Evolutionary conservation across 2,329 filamentous ascomycete species (phyloP), one percentile per base, ranked within the genome.

Genomic region (Elsinoe australis): DNA sequence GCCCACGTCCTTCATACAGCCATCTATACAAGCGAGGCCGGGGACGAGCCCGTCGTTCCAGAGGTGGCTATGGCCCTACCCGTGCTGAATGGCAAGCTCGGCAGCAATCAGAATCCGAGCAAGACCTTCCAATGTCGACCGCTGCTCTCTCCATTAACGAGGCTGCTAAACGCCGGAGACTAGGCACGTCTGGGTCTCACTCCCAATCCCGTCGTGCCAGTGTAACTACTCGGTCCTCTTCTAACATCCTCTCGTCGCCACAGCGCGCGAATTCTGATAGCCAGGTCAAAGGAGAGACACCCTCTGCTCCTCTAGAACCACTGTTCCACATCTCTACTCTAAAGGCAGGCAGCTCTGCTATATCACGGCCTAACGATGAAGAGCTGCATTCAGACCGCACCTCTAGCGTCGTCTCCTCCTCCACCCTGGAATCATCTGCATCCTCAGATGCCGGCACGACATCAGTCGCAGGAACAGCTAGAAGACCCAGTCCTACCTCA

Each of bases 1-100:
- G 62, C 28, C 58, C 61, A 8, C 52, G 62, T 29, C 62, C 62
- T 5, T 58, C 55, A 15, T 65, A 64, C 50, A 61, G 53, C 38
- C 56, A 59, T 7, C 6, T 28, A 24, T 63, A 26, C 3, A 42
- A 44, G 15, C 47, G 49, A 32, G 35, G 44, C 8, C 48, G 36
- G 22, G 26, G 39, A 12, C 34, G 51, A 26, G 34, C 47, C 6
- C 38, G 31, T 32, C 10, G n/a, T 3, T 21, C 39, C 26, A 29
- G 33, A 15, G n/a, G n/a, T n/a, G n/a, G n/a, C n/a, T n/a, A n/a
- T 18, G 41, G 26, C 4, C 22, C 18, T 15, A 29, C 26, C 14
- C 41, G 41, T 31, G 29, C 31, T 15, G 44, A 36, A 3, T 47
- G 5, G 15, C 26, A 35, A 18, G 21, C 21, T 18, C 44, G 31